These are phyloP conservation scores for Scheffersomyces illinoinensis DNA, from an alignment of 1,139 yeast species.

Conservation along the genomic window DNA sequence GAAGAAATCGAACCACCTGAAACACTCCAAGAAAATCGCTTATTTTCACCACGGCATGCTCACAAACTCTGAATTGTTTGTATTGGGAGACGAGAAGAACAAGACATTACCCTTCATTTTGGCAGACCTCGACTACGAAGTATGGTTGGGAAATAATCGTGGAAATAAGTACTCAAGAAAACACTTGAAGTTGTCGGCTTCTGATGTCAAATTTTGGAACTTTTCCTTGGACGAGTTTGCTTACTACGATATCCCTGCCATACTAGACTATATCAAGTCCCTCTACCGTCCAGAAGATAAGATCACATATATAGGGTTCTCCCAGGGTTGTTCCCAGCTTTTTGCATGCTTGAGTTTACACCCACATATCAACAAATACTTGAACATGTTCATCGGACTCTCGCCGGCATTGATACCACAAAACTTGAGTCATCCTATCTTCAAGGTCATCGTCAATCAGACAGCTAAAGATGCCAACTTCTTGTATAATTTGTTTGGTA, in stretches of 20 bases:
- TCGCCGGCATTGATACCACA: constrained; percentile 50
- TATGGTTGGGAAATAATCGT: constrained; percentile 39
- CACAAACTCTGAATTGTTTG: constrained; percentile 47
- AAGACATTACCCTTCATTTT: constrained; percentile 33
- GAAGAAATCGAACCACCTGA: constrained; percentile 4
- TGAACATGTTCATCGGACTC: constrained; percentile 40
- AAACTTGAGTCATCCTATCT: constrained; percentile 39
- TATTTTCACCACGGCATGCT: constrained; percentile 51
- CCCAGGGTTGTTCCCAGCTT: constrained; percentile 50
- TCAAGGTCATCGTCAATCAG: constrained; percentile 34
- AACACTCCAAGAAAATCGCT: constrained; percentile 22
- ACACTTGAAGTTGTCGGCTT: constrained; percentile 36
- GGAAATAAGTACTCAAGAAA: constrained; percentile 43
- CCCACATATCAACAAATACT: constrained; percentile 32
- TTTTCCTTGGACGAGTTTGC: constrained; percentile 87
- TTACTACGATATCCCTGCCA: constrained; percentile 75
- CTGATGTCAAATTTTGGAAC: constrained; percentile 68
- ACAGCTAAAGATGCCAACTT: constrained; percentile 36
- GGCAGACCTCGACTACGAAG: constrained; percentile 35
- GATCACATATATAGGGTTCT: constrained; percentile 43
- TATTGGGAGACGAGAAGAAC: constrained; percentile 35
- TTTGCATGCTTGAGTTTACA: constrained; percentile 43
- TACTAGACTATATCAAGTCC: constrained; percentile 56
- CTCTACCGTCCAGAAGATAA: constrained; percentile 10
- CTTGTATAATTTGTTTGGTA: constrained; percentile 41